Base-by-base conservation (phyloP, 2,329 filamentous ascomycete species). In the Monilinia fructicola region DNA sequence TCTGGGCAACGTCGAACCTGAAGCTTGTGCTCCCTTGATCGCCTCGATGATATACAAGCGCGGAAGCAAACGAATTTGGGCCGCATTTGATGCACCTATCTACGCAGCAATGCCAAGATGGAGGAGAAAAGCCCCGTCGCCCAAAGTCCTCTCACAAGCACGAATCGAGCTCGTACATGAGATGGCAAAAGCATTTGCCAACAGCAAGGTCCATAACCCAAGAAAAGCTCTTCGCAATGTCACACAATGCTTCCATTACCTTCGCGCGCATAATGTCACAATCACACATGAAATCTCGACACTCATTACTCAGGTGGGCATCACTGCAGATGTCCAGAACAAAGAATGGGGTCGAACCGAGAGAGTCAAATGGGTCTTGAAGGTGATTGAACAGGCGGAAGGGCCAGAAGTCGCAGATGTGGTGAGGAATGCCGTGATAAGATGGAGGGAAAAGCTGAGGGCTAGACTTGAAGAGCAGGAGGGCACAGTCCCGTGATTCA, bases 121-220 rank as follows among this genome's bases (percentile, higher is more conserved):
- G 50, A 53, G 23, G 42, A 28, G 46, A 42, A 28, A 59, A 18
- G 46, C 38, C 14, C 59, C 61, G 46, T 55, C 23, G 21, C 52
- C 59, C n/a, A 65, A 65, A n/a, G 40, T 55, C 5, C 54, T 73
- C 14, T 62, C 58, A 23, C 69, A 69, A 55, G 46, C 62, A 12
- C 69, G 65, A 61, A 66, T 71, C 14, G 54, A 67, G 26, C 62
- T 76, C 11, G 53, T 76, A 4, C 58, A 65, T 2, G 68, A 69
- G 35, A 73, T 76, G 70, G 74, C 75, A 23, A 60, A 66, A 4
- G 67, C 66, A n/a, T 76, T 76, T 67, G 70, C 74, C 14, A 48
- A 66, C 18, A 65, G 64, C 11, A 42, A 67, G 10, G 35, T 50
- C 10, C 68, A 68, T 12, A 48, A 66, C 16, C 66, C 53, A 12